Evolutionary conservation across 768 basidiomycete genomes (phyloP).

Genomic region (Russula vinacea): DNA sequence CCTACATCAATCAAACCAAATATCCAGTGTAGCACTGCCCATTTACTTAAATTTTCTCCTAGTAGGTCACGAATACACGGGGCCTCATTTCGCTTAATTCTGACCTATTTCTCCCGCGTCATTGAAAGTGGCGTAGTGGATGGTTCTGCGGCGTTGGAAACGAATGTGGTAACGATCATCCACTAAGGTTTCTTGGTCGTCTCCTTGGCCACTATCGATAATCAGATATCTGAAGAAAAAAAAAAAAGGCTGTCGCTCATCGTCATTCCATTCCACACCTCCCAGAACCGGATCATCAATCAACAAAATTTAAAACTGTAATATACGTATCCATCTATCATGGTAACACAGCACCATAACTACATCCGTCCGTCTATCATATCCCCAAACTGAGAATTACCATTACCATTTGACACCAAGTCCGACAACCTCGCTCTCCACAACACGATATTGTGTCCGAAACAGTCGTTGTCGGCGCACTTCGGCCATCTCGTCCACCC

Average conservation of each 20-base stretch:
- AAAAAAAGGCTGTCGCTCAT: not conserved
- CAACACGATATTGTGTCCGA: slow-evolving; percentile 78
- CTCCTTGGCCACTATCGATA: slow-evolving; percentile 17
- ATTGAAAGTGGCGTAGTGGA: not conserved
- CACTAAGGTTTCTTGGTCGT: not conserved
- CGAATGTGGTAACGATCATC: not conserved
- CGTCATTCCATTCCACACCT: not conserved
- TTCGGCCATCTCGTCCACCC: slow-evolving; percentile 46
- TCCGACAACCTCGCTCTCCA: slow-evolving; percentile 81
- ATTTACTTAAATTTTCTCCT: slow-evolving; percentile 24
- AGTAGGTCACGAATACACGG: slow-evolving; percentile 26
- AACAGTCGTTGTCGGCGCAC: slow-evolving; percentile 49
- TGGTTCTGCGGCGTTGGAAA: not conserved
- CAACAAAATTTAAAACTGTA: not conserved
- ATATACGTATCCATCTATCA: not conserved
- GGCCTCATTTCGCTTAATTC: slow-evolving; percentile 11
- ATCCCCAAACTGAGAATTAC: not conserved
- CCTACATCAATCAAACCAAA: slow-evolving; percentile 21
- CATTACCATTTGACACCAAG: slow-evolving; percentile 30
- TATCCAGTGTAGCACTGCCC: slow-evolving; percentile 29
- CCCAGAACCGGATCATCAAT: too few relatives aligned
- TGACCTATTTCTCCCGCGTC: not conserved
- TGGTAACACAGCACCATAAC: not conserved
- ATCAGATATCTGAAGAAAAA: not conserved
- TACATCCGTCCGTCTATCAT: not conserved